phyloP scores from a whole-genome alignment of 179 eudicot species.

The Spinacia oleracea region DNA sequence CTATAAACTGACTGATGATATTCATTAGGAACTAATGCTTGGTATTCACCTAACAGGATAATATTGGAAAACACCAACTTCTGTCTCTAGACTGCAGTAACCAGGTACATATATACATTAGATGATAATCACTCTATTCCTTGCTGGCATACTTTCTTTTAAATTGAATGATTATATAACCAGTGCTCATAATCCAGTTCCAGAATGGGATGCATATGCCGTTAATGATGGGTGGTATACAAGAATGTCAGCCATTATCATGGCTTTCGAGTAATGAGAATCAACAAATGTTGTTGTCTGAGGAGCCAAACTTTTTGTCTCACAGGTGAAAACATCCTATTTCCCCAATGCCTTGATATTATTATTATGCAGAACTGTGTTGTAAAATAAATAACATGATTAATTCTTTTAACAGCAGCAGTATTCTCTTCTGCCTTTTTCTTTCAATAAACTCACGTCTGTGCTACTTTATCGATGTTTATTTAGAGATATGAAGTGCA shows the following conservation, averaged over 20 bases:
- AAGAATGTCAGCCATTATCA: conserved; percentile 54
- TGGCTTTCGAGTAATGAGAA: conserved; percentile 63
- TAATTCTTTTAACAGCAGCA: background rate
- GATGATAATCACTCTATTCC: background rate
- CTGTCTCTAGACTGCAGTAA: conserved; percentile 64
- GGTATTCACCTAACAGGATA: conserved; percentile 48
- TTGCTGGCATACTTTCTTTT: conserved; percentile 2
- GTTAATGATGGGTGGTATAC: conserved; percentile 48
- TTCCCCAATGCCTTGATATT: background rate
- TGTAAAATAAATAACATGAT: background rate
- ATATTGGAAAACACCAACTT: conserved; percentile 48
- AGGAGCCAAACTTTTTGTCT: conserved; percentile 53
- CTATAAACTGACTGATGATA: background rate
- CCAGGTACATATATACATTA: conserved; percentile 49
- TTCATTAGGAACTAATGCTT: background rate
- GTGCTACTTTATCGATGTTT: background rate
- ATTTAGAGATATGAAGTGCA: conserved; percentile 63
- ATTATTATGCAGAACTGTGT: background rate
- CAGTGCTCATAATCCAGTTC: conserved; percentile 44
- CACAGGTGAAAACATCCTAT: conserved; percentile 42
- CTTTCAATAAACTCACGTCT: background rate
- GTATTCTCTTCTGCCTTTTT: background rate
- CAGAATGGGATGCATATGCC: conserved; percentile 65
- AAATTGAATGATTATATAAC: conserved; percentile 9
- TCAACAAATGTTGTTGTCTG: conserved; percentile 56